Evolutionary conservation across 2,329 filamentous ascomycete species (phyloP).

Genomic region (Cercospora sp.): DNA sequence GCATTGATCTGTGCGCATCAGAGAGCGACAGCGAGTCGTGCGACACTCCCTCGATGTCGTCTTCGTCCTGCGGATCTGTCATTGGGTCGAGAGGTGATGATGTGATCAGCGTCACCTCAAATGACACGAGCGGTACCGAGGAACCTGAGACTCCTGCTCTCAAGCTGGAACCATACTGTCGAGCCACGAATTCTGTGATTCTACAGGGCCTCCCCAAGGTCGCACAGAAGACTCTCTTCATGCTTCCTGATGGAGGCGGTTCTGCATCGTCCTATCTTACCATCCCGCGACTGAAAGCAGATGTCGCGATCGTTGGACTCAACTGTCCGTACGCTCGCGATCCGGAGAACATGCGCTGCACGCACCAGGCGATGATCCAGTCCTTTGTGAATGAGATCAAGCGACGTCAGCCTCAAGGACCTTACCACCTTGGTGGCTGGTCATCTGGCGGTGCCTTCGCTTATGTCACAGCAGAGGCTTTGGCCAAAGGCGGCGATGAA

Average conservation of each 20-base stretch:
- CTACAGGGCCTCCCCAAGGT: slow-evolving; percentile 25
- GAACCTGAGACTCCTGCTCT: background rate
- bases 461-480: slow-evolving; percentile 10
- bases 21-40: background rate
- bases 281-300: slow-evolving; percentile 36
- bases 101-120: background rate
- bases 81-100: background rate
- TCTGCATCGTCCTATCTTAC: slow-evolving; percentile 49
- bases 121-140: background rate
- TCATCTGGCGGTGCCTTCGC: slow-evolving; percentile 26
- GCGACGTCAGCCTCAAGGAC: slow-evolving; percentile 39
- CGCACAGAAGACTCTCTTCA: slow-evolving; percentile 24
- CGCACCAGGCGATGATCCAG: slow-evolving; percentile 4
- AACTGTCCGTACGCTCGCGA: slow-evolving; percentile 42
- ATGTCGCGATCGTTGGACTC: slow-evolving; percentile 40
- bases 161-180: background rate
- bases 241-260: slow-evolving; percentile 52
- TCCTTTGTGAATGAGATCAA: slow-evolving; percentile 35
- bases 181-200: slow-evolving; percentile 14
- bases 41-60: background rate
- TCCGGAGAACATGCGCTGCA: slow-evolving; percentile 14
- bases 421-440: slow-evolving; percentile 41
- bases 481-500: background rate
- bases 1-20: background rate
- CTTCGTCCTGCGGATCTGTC: background rate